Conservation (phyloP, 2,329 filamentous ascomycete genomes). For the Bipolaris cookei region DNA sequence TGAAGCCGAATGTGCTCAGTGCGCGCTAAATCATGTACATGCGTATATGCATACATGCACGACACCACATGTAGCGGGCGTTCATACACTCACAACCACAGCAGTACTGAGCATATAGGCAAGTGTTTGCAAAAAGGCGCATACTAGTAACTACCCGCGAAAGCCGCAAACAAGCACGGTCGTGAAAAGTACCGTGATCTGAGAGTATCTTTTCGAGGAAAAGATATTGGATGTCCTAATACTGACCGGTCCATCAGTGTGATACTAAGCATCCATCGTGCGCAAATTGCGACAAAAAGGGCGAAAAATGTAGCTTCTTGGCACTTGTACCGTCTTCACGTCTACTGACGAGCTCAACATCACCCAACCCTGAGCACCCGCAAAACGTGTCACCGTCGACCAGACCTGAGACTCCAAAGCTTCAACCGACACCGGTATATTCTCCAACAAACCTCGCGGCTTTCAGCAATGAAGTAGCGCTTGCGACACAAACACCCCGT, state of each 20-base stretch:
- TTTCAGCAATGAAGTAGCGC: conserved; percentile 15
- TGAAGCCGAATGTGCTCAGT: background rate
- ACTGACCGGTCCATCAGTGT: conserved; percentile 37
- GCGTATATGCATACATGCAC: background rate
- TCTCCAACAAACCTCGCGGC: conserved; percentile 10
- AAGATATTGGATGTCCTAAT: background rate
- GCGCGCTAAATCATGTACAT: background rate
- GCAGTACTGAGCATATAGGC: background rate
- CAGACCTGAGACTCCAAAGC: conserved; percentile 5
- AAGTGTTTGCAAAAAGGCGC: background rate
- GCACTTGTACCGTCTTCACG: conserved; percentile 41
- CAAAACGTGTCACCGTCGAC: conserved; percentile 7
- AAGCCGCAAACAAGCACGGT: background rate
- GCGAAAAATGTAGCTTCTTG: conserved; percentile 43
- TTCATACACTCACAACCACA: background rate
- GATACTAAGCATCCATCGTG: conserved; percentile 43
- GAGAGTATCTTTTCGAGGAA: conserved; percentile 36
- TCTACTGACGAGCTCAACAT: conserved; percentile 26
- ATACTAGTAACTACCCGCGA: background rate
- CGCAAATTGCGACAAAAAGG: conserved; percentile 42
- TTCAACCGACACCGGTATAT: background rate
- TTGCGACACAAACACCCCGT: conserved; percentile 15
- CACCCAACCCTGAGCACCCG: conserved; percentile 13
- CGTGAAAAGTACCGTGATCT: background rate
- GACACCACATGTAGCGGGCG: background rate